Conservation (phyloP, 139 green algal genomes). For the Tetradesmus obliquus region DNA sequence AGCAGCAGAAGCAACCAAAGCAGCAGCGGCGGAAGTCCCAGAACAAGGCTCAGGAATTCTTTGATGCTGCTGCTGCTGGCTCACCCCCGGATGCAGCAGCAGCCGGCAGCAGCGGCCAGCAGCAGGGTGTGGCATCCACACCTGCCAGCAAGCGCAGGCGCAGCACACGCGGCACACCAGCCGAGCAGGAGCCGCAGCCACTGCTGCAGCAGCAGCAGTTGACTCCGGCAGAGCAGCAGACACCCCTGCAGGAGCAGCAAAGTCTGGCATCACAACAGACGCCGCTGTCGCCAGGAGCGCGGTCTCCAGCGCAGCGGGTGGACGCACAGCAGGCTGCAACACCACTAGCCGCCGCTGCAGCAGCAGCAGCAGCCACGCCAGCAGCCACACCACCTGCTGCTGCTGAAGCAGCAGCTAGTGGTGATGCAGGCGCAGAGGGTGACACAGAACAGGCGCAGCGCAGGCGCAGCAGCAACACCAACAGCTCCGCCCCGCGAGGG, state of each 20-base stretch:
- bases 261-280: too few relatives aligned
- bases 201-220: background rate
- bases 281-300: background rate
- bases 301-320: background rate
- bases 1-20: background rate
- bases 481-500: background rate
- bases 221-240: background rate
- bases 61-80: background rate
- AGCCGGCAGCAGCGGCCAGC: background rate
- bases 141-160: background rate
- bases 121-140: background rate
- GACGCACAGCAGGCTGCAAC: background rate
- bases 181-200: background rate
- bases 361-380: background rate
- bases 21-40: background rate
- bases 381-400: background rate
- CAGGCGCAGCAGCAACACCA: background rate
- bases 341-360: background rate
- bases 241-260: background rate
- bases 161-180: background rate
- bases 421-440: background rate
- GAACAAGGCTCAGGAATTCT: background rate
- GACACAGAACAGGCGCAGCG: background rate
- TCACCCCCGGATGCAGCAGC: background rate
- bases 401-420: background rate